Base-by-base conservation (phyloP, 257 asterid species). In the Thymus mandschuricus region DNA sequence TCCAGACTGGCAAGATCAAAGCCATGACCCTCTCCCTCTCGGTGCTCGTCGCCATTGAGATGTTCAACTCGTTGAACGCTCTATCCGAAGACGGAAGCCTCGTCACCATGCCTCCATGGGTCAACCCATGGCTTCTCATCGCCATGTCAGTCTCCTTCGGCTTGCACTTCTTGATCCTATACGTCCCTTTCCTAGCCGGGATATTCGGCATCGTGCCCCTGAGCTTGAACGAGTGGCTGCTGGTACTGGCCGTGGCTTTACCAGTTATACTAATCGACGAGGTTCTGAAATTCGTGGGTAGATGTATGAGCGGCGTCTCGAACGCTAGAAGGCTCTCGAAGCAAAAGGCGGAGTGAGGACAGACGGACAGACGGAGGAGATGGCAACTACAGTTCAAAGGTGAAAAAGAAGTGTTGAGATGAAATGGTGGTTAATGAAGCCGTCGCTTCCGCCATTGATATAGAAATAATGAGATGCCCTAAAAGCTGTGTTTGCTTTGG, bases 81-180 rank as follows among this genome's bases (percentile, higher is more conserved):
- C 88, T 92, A 34, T 95, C 99, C 0, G 99, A 95, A 72, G 99
- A 95, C n/a, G 97, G 99, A 59, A 95, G 99, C 70, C 92, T 95
- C 13, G 0, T 88, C 12, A 38, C 96, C 8, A 95, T 95, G 99
- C 99, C 99, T 40, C 99, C 99, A 0, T 95, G 99, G 99, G 97
- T 89, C 77, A 95, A 95, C 87, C 99, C 97, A 0, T 84, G 93
- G 89, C 94, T 95, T 49, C 98, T 95, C 68, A 54, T 95, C 83
- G 99, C 99, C 6, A 92, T 95, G 98, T 89, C 99, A 0, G 66
- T 89, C 80, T 95, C 99, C 3, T 95, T 95, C 11, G 99, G 97
- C 46, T 46, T 95, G 83, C 99, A 95, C 81, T 92, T 92, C 84
- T 75, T 95, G 87, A 95, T 95, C 69, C 87, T 95, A 44, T 95